Percentiles rank a stretch among this genome's conserved stretches.
Evolutionary conservation across 768 basidiomycete species (phyloP).

Genomic region (Mycena venus): DNA sequence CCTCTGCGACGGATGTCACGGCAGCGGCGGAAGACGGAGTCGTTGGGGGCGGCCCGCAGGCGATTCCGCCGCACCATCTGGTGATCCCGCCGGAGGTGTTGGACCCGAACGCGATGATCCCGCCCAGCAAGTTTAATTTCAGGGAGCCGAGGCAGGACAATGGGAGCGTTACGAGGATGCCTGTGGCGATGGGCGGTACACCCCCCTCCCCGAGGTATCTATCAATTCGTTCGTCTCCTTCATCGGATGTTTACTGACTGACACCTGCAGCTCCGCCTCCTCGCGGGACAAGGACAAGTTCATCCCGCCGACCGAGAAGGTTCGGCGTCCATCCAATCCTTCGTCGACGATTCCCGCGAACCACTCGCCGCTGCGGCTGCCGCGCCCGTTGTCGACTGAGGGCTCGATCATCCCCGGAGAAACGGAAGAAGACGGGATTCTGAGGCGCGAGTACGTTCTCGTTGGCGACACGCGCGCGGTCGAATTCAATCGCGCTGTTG

Average conservation of each 20-base stretch:
- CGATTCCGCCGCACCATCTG: slow-evolving; percentile 80
- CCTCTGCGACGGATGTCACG: slow-evolving; percentile 42
- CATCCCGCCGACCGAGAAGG: slow-evolving; percentile 37
- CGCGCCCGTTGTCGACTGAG: slow-evolving; percentile 62
- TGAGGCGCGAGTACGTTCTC: slow-evolving; percentile 92
- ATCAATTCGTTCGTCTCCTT: not conserved
- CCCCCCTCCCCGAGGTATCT: slow-evolving; percentile 43
- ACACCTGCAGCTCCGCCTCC: slow-evolving; percentile 33
- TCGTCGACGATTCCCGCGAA: slow-evolving; percentile 11
- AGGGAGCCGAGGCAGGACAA: slow-evolving; percentile 48
- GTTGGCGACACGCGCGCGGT: slow-evolving; percentile 92
- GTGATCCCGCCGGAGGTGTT: slow-evolving; percentile 85
- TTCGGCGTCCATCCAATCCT: slow-evolving; percentile 33
- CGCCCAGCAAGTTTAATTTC: slow-evolving; percentile 86
- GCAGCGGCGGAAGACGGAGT: slow-evolving; percentile 39
- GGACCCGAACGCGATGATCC: slow-evolving; percentile 85
- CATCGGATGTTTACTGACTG: not conserved
- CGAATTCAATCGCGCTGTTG: slow-evolving; percentile 92
- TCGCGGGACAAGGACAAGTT: slow-evolving; percentile 42
- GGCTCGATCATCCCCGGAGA: slow-evolving; percentile 85
- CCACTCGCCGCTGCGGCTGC: slow-evolving; percentile 18
- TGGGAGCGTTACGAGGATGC: slow-evolving; percentile 38
- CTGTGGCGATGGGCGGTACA: slow-evolving; percentile 19
- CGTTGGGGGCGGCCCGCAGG: slow-evolving; percentile 53
- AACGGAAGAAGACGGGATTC: slow-evolving; percentile 84